A percentile compares a stretch with the other conserved stretches of the same genome.
These are phyloP conservation scores for Cyberlindnera japonica DNA, from an alignment of 805 yeast genomes.

Conservation along the genomic window DNA sequence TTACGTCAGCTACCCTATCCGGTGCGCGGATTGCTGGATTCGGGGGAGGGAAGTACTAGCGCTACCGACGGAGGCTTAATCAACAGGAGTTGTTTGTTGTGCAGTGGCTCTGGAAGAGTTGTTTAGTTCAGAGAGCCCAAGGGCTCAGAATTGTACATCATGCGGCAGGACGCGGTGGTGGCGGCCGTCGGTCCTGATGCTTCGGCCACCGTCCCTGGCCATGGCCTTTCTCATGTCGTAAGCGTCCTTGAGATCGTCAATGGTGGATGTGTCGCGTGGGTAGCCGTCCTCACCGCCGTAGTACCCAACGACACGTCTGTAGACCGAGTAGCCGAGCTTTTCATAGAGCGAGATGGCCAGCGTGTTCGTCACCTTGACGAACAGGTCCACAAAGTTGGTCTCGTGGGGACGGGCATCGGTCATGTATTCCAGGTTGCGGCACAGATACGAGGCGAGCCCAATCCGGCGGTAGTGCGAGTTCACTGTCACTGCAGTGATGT, in stretches of 20 bases:
- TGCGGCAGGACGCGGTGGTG: slow-evolving; percentile 58
- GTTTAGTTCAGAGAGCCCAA: too few species aligned
- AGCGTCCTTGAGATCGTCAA: slow-evolving; percentile 75
- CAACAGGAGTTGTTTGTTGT: too few species aligned
- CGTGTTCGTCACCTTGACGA: slow-evolving; percentile 81
- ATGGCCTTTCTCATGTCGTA: slow-evolving; percentile 77
- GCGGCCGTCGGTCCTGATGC: slow-evolving; percentile 59
- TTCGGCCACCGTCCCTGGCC: slow-evolving; percentile 49
- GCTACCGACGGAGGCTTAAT: too few species aligned
- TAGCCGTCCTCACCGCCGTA: slow-evolving; percentile 57
- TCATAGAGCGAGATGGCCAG: slow-evolving; percentile 82
- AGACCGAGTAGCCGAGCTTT: slow-evolving; percentile 80
- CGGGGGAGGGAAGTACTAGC: too few species aligned
- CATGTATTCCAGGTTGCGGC: slow-evolving; percentile 65
- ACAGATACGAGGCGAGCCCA: slow-evolving; percentile 79
- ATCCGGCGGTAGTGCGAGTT: slow-evolving; percentile 78
- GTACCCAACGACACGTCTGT: slow-evolving; percentile 83
- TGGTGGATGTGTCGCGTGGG: slow-evolving; percentile 35
- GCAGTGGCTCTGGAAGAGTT: too few species aligned
- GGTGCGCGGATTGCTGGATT: neutral
- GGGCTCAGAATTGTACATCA: slow-evolving; percentile 52
- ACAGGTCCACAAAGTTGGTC: slow-evolving; percentile 83
- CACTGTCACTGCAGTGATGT: slow-evolving; percentile 93
- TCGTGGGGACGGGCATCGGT: slow-evolving; percentile 78
- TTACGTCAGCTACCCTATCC: slow-evolving; percentile 1